Evolutionary conservation across 306 rosid genomes (phyloP), one percentile per base, ranked within the genome.

Genomic region (Cotoneaster glaucophyllus): DNA sequence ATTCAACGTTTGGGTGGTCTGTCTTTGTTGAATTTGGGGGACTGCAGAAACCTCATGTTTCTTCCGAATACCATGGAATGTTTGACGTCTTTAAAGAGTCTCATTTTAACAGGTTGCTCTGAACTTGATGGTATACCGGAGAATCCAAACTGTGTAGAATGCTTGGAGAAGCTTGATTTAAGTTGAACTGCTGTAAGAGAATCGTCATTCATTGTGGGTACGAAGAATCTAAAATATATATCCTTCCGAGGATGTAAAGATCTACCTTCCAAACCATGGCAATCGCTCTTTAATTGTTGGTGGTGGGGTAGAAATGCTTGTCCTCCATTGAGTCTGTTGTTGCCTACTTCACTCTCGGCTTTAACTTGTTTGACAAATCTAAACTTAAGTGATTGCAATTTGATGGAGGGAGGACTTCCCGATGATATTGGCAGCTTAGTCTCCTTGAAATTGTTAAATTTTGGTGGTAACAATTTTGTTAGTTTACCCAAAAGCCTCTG

Each of bases 151-250:
- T 67, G 24, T 34, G 25, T 77, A 21, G 64, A 74, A 37, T 37
- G 57, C 29, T 29, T 81, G n/a, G 34, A 73, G 75, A 34, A 29
- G 71, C 73, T 82, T 77, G 76, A 82, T 29, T 65, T 57, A 19
- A 67, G 85, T 62, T 31, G 70, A 71, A 77, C 85, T 59, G 15
- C 67, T 29, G 21, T 81, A 31, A 81, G 67, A 18, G 68, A 73
- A 1, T 62, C 25, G 1, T 39, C 80, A 7, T 59, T 53, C 59
- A 34, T 77, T 18, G 58, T 18, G 25, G 67, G n/a, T 19, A 13
- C 77, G 58, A 25, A 9, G 4, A 77, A 81, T 39, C 71, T 81
- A 0, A n/a, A 77, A 68, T 32, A 22, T 17, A 44, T 81, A 31
- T 67, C 45, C 18, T 26, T 67, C 19, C 26, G 3, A 9, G 67